phyloP scores from a whole-genome alignment of 2,329 filamentous ascomycete genomes.

The Ophiocordyceps sinensis region DNA sequence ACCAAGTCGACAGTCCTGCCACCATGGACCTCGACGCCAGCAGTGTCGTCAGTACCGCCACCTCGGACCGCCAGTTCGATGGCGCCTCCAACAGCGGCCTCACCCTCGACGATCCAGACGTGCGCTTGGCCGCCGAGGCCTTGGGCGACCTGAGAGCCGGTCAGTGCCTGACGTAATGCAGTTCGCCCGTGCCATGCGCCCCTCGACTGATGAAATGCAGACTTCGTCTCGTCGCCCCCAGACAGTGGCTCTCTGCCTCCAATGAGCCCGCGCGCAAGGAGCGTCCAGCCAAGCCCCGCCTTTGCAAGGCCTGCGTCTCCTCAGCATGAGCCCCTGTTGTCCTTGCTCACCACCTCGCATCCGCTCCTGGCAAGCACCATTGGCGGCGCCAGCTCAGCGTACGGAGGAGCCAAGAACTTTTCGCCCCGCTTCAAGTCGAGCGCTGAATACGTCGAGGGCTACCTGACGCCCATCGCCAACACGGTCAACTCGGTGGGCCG shows the following conservation, averaged over 20 bases:
- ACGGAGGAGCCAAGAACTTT: conserved; percentile 78
- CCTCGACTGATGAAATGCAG: conserved; percentile 18
- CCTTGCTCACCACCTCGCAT: conserved; percentile 76
- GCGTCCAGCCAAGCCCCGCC: conserved; percentile 1
- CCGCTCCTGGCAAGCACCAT: conserved; percentile 76
- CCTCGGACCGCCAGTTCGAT: conserved; percentile 30
- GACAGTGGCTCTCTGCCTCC: conserved; percentile 27
- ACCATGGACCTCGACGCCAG: conserved; percentile 33
- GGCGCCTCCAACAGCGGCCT: conserved; percentile 32
- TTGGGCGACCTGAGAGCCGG: conserved; percentile 61
- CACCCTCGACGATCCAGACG: conserved; percentile 51
- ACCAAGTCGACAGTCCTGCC: conserved; percentile 28
- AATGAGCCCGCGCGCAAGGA: conserved; percentile 14
- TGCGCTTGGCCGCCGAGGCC: conserved; percentile 59
- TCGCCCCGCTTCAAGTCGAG: conserved; percentile 80
- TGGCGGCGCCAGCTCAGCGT: conserved; percentile 70
- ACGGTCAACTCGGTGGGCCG: conserved; percentile 74
- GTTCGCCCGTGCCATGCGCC: background rate
- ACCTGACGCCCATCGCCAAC: conserved; percentile 72
- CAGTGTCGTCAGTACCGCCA: conserved; percentile 25
- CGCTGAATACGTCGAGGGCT: conserved; percentile 81
- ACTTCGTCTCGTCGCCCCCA: conserved; percentile 52
- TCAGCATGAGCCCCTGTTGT: conserved; percentile 66
- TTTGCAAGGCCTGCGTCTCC: conserved; percentile 18
- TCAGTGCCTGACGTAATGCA: conserved; percentile 21